Evolutionary conservation across 2,329 filamentous ascomycete species (phyloP), one percentile per base, ranked within the genome.

Genomic region (Cyphellophora europaea): DNA sequence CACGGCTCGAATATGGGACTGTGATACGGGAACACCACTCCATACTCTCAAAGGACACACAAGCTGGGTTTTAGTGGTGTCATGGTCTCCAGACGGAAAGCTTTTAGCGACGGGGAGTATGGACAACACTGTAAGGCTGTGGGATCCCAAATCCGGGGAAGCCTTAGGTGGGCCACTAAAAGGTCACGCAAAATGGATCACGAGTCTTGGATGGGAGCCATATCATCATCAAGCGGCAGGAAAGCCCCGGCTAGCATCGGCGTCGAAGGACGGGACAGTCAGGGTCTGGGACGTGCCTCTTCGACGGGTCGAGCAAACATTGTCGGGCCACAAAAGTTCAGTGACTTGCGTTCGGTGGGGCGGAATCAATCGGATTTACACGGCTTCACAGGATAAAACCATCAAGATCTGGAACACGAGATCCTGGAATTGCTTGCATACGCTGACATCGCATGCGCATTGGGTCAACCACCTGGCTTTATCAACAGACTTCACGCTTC

Each of bases 391-490:
- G 55, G 89, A 95, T 64, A 93, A 93, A 66, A 89, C 81, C 1
- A 76, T 96, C 48, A 87, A 89, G 49, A 76, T 95, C 4, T 98
- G 89, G 88, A 79, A 91, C 51, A 75, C 83, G 1, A 69, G 71
- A 25, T 78, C 81, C 44, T 91, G 89, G 18, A 86, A 79, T 2
- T 66, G 95, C 14, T 66, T 86, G 35, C 83, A 91, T 56, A 88
- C 81, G 0, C 66, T 96, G 6, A 76, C 74, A 13, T 71, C 81
- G 2, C 93, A 98, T 55, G 85, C 83, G 1, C 91, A 96, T 55
- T 93, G 89, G 77, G 84, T 98, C 18, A 98, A 98, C 55, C 86
- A 95, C 53, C 72, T 98, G 14, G 87, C 91, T 0, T 71, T 98
- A 4, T 95, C 87, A 0, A 95, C 87, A 3, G 91, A 96, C 52